Evolutionary conservation across 495 filamentous ascomycete genomes (phyloP).

Genomic region (Parachaetomium inaequale): DNA sequence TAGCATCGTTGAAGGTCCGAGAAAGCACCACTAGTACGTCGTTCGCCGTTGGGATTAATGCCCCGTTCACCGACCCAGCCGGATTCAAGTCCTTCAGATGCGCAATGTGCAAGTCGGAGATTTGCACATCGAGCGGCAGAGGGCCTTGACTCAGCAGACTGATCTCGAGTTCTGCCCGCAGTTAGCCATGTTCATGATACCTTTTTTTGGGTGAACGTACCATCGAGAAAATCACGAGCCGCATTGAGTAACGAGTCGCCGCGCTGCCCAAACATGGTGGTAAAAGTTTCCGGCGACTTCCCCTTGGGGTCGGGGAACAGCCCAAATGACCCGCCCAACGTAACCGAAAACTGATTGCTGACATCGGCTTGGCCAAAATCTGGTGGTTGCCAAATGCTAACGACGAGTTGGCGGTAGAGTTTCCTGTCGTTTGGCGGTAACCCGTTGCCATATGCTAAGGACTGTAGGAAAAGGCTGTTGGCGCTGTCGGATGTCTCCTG

Average conservation of each 20-base stretch:
- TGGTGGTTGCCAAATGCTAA: conserved; percentile 40
- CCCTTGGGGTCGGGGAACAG: conserved; percentile 37
- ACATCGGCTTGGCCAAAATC: conserved; percentile 22
- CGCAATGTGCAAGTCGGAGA: conserved; percentile 35
- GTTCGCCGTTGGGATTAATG: conserved; percentile 29
- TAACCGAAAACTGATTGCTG: conserved; percentile 6
- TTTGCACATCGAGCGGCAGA: conserved; percentile 28
- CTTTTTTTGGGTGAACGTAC: conserved; percentile 24
- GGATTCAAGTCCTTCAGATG: conserved; percentile 31
- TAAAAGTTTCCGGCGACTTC: conserved; percentile 33
- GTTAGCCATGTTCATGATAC: conserved; percentile 11
- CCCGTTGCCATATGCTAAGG: conserved; percentile 34
- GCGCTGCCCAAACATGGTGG: not conserved
- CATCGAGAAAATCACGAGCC: conserved; percentile 49
- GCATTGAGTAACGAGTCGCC: conserved; percentile 37
- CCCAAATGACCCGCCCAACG: conserved; percentile 5
- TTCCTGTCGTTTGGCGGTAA: conserved; percentile 29
- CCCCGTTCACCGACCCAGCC: conserved; percentile 16
- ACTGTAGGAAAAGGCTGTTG: conserved; percentile 40
- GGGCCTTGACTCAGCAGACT: conserved; percentile 29
- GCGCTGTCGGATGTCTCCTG: conserved; percentile 27
- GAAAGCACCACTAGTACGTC: conserved; percentile 34
- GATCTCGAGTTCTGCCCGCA: conserved; percentile 40
- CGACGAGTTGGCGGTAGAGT: conserved; percentile 35
- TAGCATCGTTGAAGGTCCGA: conserved; percentile 24